Evolutionary conservation across 2,329 filamentous ascomycete species (phyloP), one percentile per base, ranked within the genome.

Genomic region (Pestalotiopsis fici): DNA sequence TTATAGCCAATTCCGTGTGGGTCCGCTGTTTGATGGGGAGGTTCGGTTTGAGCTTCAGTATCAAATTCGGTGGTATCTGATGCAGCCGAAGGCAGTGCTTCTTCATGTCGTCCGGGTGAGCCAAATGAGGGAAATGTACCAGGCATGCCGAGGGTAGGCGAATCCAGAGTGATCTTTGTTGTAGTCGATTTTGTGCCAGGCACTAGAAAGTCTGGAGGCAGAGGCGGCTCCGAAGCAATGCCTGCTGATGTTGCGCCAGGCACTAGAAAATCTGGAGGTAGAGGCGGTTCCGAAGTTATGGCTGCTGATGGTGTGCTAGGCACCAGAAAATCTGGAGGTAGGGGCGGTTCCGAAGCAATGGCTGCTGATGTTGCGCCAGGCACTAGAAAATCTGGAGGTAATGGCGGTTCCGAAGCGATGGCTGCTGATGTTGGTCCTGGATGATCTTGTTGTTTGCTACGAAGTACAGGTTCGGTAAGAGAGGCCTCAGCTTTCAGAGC

Each of bases 61-160:
- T 94, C 92, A 71, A 94, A 92, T 72, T 93, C 90, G 0, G 91
- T 93, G 7, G 85, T 85, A 55, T 85, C 81, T 5, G 91, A 92
- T 15, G 88, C 75, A 3, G 90, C 87, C 18, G 90, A 91, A 37
- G 78, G 78, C 2, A 88, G 89, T 37, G 81, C 79, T 56, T 87
- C 82, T 35, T 88, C 84, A 13, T 78, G 74, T 23, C 80, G 79
- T 11, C 77, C 70, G 2, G 77, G 74, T 59, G 80, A 79, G 27
- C 74, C 82, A 50, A 77, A 71, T 31, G 78, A 77, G 65, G 87
- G 85, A 74, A 91, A 89, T 72, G 86, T 86, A 11, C 90, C 90
- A 4, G 90, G 90, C 68, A 92, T 85, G 5, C 88, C 90, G 18
- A 93, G 79, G 2, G 88, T 88, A 9, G 91, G 91, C 31, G 91